phyloP scores from a whole-genome alignment of 140 eudicot species.

The Ambrosia hybrid region DNA sequence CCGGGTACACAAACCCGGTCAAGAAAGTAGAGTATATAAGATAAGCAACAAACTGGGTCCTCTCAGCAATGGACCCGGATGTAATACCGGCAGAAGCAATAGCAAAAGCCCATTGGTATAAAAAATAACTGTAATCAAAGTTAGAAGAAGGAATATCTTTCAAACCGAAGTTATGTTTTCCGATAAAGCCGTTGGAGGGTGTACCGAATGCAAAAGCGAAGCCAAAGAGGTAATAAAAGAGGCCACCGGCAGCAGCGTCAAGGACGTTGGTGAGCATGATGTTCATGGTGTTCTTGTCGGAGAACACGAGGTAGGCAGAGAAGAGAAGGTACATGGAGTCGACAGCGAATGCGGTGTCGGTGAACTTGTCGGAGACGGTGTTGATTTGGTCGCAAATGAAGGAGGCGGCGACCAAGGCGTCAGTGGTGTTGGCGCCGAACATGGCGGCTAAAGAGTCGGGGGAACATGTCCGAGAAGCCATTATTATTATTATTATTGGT shows the following conservation, averaged over 20 bases:
- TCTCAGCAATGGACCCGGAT: slow-evolving; percentile 36
- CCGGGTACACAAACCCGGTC: slow-evolving; percentile 38
- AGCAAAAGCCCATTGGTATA: slow-evolving; percentile 37
- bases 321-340: slow-evolving; percentile 33
- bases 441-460: slow-evolving; percentile 26
- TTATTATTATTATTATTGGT: no score
- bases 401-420: slow-evolving; percentile 32
- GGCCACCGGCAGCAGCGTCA: slow-evolving; percentile 37
- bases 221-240: slow-evolving; percentile 28
- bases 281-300: slow-evolving; percentile 35
- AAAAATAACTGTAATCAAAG: slow-evolving; percentile 32
- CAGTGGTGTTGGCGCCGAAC: slow-evolving; percentile 26
- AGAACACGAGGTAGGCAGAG: slow-evolving; percentile 33
- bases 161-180: slow-evolving; percentile 31
- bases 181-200: slow-evolving; percentile 35
- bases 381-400: slow-evolving; percentile 25
- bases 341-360: slow-evolving; percentile 36
- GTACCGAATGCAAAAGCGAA: slow-evolving; percentile 36
- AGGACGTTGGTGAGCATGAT: slow-evolving; percentile 40
- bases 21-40: slow-evolving; percentile 32
- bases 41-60: slow-evolving; percentile 35
- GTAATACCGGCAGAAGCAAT: slow-evolving; percentile 42
- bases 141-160: slow-evolving; percentile 13
- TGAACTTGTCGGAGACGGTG: slow-evolving; percentile 27
- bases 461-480: slow-evolving; percentile 2